Conservation (phyloP, 257 asterid species). For the Jacaranda mimosifolia region DNA sequence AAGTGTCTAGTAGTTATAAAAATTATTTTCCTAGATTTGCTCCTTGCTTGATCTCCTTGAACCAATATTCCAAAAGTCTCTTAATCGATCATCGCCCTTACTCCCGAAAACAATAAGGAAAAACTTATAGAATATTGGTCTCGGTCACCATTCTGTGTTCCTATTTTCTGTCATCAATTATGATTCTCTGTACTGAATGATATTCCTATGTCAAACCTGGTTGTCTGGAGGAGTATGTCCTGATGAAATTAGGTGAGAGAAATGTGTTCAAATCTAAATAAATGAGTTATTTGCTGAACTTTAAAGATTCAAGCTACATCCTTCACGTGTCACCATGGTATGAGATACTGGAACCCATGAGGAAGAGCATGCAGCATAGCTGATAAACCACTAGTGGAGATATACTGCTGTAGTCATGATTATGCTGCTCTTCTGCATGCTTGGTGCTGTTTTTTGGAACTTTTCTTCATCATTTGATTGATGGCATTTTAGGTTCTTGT, state of each 20-base stretch:
- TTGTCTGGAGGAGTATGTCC: slow-evolving; percentile 1
- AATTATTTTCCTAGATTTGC: slow-evolving; percentile 13
- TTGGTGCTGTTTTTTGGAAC: slow-evolving; percentile 20
- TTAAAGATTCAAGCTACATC: slow-evolving; percentile 12
- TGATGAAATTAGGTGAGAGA: slow-evolving; percentile 6
- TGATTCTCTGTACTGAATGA: slow-evolving; percentile 1
- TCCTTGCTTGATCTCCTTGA: slow-evolving; percentile 18
- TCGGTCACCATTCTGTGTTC: background rate
- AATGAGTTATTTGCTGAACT: background rate
- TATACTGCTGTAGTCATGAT: background rate
- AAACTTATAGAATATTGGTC: background rate
- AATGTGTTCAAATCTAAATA: slow-evolving; percentile 11
- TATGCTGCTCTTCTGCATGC: slow-evolving; percentile 21
- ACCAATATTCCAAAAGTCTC: slow-evolving; percentile 8
- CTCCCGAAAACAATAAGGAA: background rate
- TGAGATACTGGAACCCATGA: background rate
- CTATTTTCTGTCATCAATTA: background rate
- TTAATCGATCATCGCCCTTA: background rate
- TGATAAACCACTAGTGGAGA: background rate
- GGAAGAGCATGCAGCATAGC: background rate
- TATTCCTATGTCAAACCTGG: background rate
- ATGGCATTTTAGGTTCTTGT: slow-evolving; percentile 3
- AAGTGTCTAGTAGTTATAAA: background rate
- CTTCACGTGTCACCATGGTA: slow-evolving; percentile 16
- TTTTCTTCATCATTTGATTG: slow-evolving; percentile 23